phyloP scores from a whole-genome alignment of 2,329 filamentous ascomycete genomes.

The Talaromyces sp. region DNA sequence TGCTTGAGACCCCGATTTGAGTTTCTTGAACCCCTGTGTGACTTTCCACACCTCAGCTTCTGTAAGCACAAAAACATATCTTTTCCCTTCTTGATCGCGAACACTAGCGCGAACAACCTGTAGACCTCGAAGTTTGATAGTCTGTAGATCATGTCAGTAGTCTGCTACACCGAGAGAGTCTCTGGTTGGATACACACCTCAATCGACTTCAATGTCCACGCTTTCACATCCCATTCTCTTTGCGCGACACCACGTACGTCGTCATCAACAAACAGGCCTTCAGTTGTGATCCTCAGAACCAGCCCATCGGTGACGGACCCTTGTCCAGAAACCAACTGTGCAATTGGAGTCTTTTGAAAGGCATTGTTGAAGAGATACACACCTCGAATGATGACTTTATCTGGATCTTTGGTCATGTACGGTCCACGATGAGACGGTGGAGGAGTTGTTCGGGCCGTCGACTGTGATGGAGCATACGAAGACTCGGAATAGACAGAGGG shows the following conservation, averaged over 20 bases:
- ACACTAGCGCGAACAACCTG: slow-evolving; percentile 58
- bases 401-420: slow-evolving; percentile 83
- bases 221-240: slow-evolving; percentile 97
- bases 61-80: slow-evolving; percentile 59
- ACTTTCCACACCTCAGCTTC: slow-evolving; percentile 62
- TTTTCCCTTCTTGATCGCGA: slow-evolving; percentile 58
- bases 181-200: slow-evolving; percentile 61
- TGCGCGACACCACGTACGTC: slow-evolving; percentile 88
- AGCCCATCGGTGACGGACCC: slow-evolving; percentile 86
- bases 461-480: slow-evolving; percentile 80
- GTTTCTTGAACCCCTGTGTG: slow-evolving; percentile 53
- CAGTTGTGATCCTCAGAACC: slow-evolving; percentile 85
- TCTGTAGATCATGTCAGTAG: slow-evolving; percentile 28
- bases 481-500: slow-evolving; percentile 75
- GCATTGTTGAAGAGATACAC: slow-evolving; percentile 91
- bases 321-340: slow-evolving; percentile 79
- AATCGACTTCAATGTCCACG: slow-evolving; percentile 90
- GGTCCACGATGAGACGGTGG: slow-evolving; percentile 66
- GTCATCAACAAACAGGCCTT: slow-evolving; percentile 95
- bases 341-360: slow-evolving; percentile 83
- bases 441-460: slow-evolving; percentile 77
- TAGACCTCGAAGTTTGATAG: slow-evolving; percentile 44
- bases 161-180: background rate
- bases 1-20: slow-evolving; percentile 55
- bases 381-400: slow-evolving; percentile 92